Evolutionary conservation across 2,329 filamentous ascomycete species (phyloP), one percentile per base, ranked within the genome.

Genomic region (Venturia asperata): DNA sequence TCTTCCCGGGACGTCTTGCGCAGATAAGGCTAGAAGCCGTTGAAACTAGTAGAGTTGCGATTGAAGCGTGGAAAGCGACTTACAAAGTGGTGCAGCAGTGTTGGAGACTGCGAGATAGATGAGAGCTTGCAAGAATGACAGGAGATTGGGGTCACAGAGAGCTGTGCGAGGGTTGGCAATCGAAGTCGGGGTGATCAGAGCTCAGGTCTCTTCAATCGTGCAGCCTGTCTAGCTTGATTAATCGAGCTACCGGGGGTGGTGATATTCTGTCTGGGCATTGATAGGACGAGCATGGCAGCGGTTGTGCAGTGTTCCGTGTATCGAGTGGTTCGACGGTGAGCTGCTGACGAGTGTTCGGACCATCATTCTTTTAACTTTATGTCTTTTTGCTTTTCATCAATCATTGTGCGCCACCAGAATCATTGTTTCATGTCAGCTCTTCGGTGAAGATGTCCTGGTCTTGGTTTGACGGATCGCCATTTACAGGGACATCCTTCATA

Each of bases 401-500:
- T 4, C 24, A 10, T 11, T 34, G 11, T 30, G 15, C n/a, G n/a
- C n/a, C n/a, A n/a, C 13, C 49, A 56, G 15, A 56, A 34, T 17
- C 6, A 9, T 19, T 24, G 45, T 7, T 24, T 49, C 21, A 11
- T 9, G n/a, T 34, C 27, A 11, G 17, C 27, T 19, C 27, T 11
- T 21, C n/a, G 17, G 0, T 56, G 24, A 6, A 13, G 6, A 17
- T 56, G 4, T 34, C 49, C 4, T 6, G 15, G 7, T 6, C 30
- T 34, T 34, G 19, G 15, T 15, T 21, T 15, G 4, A 34, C 15
- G 1, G 30, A 11, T 9, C 13, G 30, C n/a, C 52, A 10, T 37
- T 58, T 17, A 15, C 30, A 58, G 52, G 52, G 52, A 58, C 27
- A 58, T 58, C 30, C 52, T 58, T 58, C 37, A 13, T 15, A 34